Evolutionary conservation across 2,329 filamentous ascomycete genomes (phyloP).

Genomic region (Cercospora beticola): DNA sequence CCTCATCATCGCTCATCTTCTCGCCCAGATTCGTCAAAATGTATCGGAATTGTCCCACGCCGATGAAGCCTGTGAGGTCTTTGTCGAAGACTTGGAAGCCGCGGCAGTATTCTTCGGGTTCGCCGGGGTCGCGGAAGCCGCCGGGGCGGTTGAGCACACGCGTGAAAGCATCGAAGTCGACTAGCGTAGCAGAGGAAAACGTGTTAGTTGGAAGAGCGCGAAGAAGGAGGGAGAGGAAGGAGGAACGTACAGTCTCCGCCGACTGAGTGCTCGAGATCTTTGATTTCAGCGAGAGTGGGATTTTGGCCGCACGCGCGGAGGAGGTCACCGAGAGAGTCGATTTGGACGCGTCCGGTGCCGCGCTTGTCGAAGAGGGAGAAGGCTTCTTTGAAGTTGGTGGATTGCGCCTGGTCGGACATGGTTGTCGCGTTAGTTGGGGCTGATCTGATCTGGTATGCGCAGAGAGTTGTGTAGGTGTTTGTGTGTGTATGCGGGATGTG

Average conservation of each 20-base stretch:
- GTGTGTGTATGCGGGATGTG: background rate
- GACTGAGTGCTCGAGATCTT: constrained; percentile 85
- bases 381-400: constrained; percentile 99
- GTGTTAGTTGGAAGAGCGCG: constrained; percentile 5
- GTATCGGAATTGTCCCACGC: constrained; percentile 95
- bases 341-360: constrained; percentile 85
- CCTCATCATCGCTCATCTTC: constrained; percentile 99
- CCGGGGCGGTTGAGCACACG: constrained; percentile 96
- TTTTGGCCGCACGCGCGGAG: constrained; percentile 97
- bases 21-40: constrained; percentile 95
- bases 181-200: constrained; percentile 48
- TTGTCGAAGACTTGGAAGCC: constrained; percentile 99
- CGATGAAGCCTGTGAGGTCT: constrained; percentile 97
- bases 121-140: constrained; percentile 96
- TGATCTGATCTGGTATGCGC: background rate
- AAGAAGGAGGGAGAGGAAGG: background rate
- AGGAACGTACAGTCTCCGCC: constrained; percentile 80
- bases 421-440: constrained; percentile 20
- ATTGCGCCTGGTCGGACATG: constrained; percentile 61
- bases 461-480: background rate
- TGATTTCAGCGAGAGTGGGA: constrained; percentile 89
- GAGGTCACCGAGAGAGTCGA: constrained; percentile 86
- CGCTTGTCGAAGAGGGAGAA: constrained; percentile 99
- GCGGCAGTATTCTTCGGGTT: constrained; percentile 96
- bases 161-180: constrained; percentile 97